A percentile compares a stretch with the other conserved stretches of the same genome.
Conservation (phyloP, 352 stramenopile genomes). For the Pythium diclinum region DNA sequence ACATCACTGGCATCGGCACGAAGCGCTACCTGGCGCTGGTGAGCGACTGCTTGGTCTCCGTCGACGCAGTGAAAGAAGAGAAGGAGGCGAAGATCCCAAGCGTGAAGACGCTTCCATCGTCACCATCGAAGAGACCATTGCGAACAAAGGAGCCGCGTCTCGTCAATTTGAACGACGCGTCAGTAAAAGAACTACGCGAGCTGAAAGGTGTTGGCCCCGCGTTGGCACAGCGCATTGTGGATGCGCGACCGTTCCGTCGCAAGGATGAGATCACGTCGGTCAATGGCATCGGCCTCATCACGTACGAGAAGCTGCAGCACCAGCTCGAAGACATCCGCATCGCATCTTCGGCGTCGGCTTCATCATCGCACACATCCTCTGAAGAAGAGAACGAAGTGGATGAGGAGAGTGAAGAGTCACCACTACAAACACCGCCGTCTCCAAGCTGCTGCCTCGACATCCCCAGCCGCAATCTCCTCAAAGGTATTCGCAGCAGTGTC, state of each 20-base stretch:
- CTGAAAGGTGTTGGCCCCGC: conserved; percentile 41
- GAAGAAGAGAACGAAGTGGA: conserved; percentile 1
- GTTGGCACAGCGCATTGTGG: conserved; percentile 43
- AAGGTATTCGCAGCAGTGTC: conserved; percentile 35
- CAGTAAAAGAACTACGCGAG: conserved; percentile 31
- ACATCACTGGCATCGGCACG: conserved; percentile 44
- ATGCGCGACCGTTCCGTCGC: conserved; percentile 41
- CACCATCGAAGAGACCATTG: too few species aligned
- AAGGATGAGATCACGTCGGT: conserved; percentile 53
- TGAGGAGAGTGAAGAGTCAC: neutral
- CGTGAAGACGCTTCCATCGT: neutral
- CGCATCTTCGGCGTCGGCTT: neutral
- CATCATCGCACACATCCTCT: neutral
- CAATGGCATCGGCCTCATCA: conserved; percentile 40
- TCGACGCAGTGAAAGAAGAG: conserved; percentile 2
- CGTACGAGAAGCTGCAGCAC: conserved; percentile 39
- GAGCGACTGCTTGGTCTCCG: conserved; percentile 8
- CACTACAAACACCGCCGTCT: neutral
- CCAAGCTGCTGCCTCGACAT: neutral
- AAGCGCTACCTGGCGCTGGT: conserved; percentile 21
- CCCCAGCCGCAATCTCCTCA: conserved; percentile 36
- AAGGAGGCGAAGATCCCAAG: conserved; percentile 2
- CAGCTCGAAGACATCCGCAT: conserved; percentile 15
- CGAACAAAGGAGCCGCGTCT: neutral
- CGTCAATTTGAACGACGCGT: conserved; percentile 53